Percentiles rank a stretch among this genome's conserved stretches.
phyloP scores from a whole-genome alignment of 140 eudicot species.

The Flaveria floridana region DNA sequence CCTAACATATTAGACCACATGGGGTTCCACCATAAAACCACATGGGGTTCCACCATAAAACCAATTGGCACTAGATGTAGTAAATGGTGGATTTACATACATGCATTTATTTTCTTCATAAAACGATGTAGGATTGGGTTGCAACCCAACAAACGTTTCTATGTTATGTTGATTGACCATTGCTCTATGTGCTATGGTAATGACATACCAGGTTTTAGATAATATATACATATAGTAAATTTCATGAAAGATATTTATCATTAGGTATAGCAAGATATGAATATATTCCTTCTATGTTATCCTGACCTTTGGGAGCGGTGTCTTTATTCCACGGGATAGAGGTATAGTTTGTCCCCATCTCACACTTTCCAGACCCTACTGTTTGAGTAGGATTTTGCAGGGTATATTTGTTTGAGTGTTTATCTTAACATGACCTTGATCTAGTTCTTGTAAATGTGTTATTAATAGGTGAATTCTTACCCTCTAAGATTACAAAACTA shows the following conservation, averaged over 20 bases:
- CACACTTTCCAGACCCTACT: no score
- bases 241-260: background rate
- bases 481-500: slow-evolving; percentile 9
- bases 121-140: background rate
- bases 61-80: background rate
- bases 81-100: background rate
- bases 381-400: no score
- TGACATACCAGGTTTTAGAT: slow-evolving; percentile 1
- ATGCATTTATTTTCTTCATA: background rate
- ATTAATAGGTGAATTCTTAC: background rate
- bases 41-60: background rate
- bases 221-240: background rate
- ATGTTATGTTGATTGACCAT: background rate
- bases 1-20: background rate
- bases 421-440: background rate
- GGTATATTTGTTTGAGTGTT: no score
- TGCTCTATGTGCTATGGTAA: slow-evolving; percentile 11
- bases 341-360: no score
- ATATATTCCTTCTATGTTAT: background rate
- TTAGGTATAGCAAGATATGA: slow-evolving; percentile 1
- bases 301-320: background rate
- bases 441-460: background rate
- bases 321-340: no score
- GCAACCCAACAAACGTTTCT: background rate
- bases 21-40: background rate